These are phyloP conservation scores for Marchantia paleacea DNA, from an alignment of 225 moss, liverwort and hornwort species.

Conservation along the genomic window DNA sequence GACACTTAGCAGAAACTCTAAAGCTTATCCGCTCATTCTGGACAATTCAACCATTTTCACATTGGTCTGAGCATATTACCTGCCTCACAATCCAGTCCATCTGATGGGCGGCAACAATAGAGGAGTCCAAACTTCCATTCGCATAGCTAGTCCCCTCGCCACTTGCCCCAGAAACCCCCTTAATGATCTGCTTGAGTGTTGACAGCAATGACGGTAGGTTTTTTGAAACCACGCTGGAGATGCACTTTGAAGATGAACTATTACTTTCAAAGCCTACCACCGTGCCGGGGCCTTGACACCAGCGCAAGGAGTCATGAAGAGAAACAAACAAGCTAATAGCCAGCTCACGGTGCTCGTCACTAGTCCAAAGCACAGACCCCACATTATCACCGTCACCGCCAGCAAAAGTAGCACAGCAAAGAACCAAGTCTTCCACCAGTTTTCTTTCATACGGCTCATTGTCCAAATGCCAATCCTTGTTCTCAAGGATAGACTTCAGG, in stretches of 20 bases:
- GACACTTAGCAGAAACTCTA: background rate
- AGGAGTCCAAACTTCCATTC: constrained; percentile 53
- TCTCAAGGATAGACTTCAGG: constrained; percentile 48
- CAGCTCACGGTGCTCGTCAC: constrained; percentile 47
- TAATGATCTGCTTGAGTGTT: constrained; percentile 59
- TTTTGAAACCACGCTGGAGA: constrained; percentile 39
- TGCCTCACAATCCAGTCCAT: constrained; percentile 74
- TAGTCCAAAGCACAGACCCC: constrained; percentile 52
- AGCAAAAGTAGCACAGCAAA: constrained; percentile 65
- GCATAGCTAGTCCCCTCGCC: constrained; percentile 26
- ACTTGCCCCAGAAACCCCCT: constrained; percentile 51
- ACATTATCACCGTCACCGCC: constrained; percentile 48
- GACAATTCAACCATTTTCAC: background rate
- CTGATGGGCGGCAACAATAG: constrained; percentile 79
- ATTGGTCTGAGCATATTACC: constrained; percentile 33
- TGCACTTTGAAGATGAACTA: constrained; percentile 15
- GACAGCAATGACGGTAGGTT: constrained; percentile 52
- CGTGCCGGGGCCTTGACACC: background rate
- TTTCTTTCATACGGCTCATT: constrained; percentile 37
- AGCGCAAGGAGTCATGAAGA: constrained; percentile 43
- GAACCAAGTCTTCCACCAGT: constrained; percentile 45
- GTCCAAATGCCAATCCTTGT: constrained; percentile 33
- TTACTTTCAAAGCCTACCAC: constrained; percentile 6
- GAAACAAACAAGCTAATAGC: constrained; percentile 37
- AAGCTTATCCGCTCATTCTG: background rate